Conservation (phyloP, 2,329 filamentous ascomycete species). For the Cryoendolithus antarcticus region DNA sequence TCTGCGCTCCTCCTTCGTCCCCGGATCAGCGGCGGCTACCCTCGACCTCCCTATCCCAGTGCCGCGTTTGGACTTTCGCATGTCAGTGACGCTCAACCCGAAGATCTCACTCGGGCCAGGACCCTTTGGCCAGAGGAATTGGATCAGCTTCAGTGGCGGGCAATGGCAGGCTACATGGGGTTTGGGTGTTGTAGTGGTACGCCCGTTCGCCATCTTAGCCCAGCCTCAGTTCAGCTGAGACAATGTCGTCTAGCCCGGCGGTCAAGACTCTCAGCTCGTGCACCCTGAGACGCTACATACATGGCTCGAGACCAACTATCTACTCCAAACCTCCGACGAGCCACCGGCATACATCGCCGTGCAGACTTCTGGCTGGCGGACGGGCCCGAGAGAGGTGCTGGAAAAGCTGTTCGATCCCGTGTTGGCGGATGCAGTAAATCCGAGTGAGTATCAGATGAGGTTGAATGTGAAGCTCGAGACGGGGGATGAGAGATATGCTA, state of each 20-base stretch:
- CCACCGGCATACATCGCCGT: slow-evolving; percentile 10
- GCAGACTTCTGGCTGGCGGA: slow-evolving; percentile 10
- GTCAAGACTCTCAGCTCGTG: slow-evolving; percentile 12
- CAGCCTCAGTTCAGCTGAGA: too few relatives aligned
- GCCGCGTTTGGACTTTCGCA: slow-evolving; percentile 40
- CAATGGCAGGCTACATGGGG: slow-evolving; percentile 42
- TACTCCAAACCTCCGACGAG: slow-evolving; percentile 8
- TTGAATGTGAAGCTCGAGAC: slow-evolving; percentile 10
- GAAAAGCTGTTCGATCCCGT: slow-evolving; percentile 9
- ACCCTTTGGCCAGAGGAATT: slow-evolving; percentile 39
- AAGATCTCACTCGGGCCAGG: slow-evolving; percentile 34
- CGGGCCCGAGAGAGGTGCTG: slow-evolving; percentile 8
- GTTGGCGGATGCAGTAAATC: slow-evolving; percentile 7
- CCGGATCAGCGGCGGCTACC: slow-evolving; percentile 2
- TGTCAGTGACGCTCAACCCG: slow-evolving; percentile 41
- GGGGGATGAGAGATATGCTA: slow-evolving; percentile 9
- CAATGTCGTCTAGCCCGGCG: slow-evolving; percentile 16
- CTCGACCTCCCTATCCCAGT: slow-evolving; percentile 29
- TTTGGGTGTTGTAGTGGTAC: slow-evolving; percentile 28
- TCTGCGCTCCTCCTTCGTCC: too few relatives aligned
- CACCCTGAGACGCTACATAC: slow-evolving; percentile 7
- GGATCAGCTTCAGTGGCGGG: slow-evolving; percentile 39
- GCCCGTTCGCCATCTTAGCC: not conserved
- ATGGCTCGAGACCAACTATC: slow-evolving; percentile 9
- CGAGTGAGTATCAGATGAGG: slow-evolving; percentile 9